Conservation (phyloP, 164 flowering plant genomes). For the Tetracentron sinense region DNA sequence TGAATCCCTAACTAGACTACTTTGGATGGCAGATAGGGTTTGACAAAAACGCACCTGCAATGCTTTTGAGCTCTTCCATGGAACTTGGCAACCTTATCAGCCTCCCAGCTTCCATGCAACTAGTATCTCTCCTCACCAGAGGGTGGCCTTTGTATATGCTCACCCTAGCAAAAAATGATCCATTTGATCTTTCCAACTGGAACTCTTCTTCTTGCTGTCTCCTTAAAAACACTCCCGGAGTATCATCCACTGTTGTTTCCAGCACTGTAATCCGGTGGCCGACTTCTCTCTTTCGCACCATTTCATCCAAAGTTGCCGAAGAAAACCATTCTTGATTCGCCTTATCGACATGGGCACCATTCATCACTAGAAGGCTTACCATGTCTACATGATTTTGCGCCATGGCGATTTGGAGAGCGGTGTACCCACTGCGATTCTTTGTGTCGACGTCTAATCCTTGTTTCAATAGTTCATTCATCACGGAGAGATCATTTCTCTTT, state of each 20-base stretch:
- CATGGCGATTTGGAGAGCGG: conserved; percentile 63
- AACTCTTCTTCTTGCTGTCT: conserved; percentile 12
- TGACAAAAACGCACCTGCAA: conserved; percentile 58
- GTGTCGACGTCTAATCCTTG: conserved; percentile 59
- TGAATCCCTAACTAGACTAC: too few species aligned
- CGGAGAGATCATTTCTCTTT: conserved; percentile 46
- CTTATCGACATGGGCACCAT: conserved; percentile 49
- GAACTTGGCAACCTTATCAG: conserved; percentile 65
- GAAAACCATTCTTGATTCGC: conserved; percentile 20
- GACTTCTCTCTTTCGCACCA: conserved; percentile 40
- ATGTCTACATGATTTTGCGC: conserved; percentile 51
- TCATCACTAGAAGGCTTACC: conserved; percentile 56
- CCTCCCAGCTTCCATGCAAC: conserved; percentile 50
- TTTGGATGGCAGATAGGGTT: neutral
- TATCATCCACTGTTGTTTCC: conserved; percentile 16
- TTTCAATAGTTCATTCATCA: conserved; percentile 62
- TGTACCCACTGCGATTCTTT: conserved; percentile 43
- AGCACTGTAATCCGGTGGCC: conserved; percentile 43
- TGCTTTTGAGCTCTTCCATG: conserved; percentile 56
- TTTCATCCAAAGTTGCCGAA: conserved; percentile 29
- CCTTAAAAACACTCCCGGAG: neutral
- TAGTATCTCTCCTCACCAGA: conserved; percentile 29
- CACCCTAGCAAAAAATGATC: conserved; percentile 35
- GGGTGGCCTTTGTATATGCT: conserved; percentile 82
- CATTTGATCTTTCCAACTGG: conserved; percentile 7